phyloP scores from a whole-genome alignment of 2,329 filamentous ascomycete genomes.

The Rutstroemia sp. region DNA sequence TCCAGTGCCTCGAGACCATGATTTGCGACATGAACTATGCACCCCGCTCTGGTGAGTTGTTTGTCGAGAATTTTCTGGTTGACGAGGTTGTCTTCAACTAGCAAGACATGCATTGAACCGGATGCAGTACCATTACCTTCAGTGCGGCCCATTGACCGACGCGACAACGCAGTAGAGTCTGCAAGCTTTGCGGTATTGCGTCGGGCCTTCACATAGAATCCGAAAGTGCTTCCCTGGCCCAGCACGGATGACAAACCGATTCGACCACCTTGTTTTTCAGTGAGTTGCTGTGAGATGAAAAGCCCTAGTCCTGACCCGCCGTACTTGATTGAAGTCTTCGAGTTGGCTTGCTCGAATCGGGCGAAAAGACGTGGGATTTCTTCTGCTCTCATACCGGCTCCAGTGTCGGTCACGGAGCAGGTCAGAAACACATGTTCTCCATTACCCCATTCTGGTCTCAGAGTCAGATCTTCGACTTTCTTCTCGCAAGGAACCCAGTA shows the following conservation, averaged over 20 bases:
- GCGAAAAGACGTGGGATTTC: constrained; percentile 71
- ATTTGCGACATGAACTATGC: constrained; percentile 41
- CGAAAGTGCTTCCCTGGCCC: constrained; percentile 65
- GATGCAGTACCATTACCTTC: constrained; percentile 56
- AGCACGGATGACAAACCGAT: constrained; percentile 63
- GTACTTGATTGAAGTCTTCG: constrained; percentile 66
- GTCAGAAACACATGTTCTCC: constrained; percentile 55
- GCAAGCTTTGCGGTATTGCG: constrained; percentile 5
- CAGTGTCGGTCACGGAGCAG: constrained; percentile 70
- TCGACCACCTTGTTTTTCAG: constrained; percentile 67
- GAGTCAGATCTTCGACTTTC: constrained; percentile 13
- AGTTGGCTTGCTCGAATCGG: constrained; percentile 71
- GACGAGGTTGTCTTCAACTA: constrained; percentile 55
- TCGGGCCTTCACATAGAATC: constrained; percentile 63
- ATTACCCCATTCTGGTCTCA: constrained; percentile 27
- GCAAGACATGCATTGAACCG: constrained; percentile 33
- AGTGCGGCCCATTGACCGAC: constrained; percentile 31
- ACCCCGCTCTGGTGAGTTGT: constrained; percentile 39
- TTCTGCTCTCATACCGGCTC: constrained; percentile 60
- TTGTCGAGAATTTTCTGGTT: constrained; percentile 50
- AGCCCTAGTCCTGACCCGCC: constrained; percentile 72
- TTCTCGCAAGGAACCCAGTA: constrained; percentile 18
- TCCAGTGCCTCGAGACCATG: constrained; percentile 51
- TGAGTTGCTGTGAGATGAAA: constrained; percentile 71
- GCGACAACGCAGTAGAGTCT: neutral